These are phyloP conservation scores for Sequoiadendron giganteum DNA, from an alignment of 75 land plant species.

Conservation along the genomic window DNA sequence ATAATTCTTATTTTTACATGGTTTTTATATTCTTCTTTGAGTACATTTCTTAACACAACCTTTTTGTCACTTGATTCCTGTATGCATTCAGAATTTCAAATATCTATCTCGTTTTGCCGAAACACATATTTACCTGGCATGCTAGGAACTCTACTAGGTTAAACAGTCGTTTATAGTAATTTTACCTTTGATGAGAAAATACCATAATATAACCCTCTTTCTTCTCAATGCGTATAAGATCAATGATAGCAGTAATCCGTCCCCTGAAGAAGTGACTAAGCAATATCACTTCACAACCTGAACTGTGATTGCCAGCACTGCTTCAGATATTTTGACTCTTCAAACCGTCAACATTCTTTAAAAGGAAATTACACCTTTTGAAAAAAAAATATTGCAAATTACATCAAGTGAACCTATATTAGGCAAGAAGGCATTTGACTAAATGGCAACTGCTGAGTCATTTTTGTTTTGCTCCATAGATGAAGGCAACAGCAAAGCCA, in stretches of 20 bases:
- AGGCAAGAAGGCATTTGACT: background rate
- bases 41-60: background rate
- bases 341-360: background rate
- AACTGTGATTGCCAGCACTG: background rate
- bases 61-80: background rate
- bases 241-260: background rate
- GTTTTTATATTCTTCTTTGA: too few species aligned
- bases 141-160: background rate
- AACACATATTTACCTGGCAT: background rate
- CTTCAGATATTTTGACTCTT: background rate
- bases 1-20: background rate
- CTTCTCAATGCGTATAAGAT: background rate
- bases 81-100: too few species aligned
- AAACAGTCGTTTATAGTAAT: background rate
- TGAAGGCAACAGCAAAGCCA: constrained; percentile 35
- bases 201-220: background rate
- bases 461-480: constrained; percentile 9
- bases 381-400: background rate
- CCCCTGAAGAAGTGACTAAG: background rate
- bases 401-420: background rate
- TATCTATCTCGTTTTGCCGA: background rate
- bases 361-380: background rate
- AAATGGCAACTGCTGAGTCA: background rate
- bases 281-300: background rate
- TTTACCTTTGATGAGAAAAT: background rate